Conservation (phyloP, 208 protist genomes). For the Zelonia costaricensis region DNA sequence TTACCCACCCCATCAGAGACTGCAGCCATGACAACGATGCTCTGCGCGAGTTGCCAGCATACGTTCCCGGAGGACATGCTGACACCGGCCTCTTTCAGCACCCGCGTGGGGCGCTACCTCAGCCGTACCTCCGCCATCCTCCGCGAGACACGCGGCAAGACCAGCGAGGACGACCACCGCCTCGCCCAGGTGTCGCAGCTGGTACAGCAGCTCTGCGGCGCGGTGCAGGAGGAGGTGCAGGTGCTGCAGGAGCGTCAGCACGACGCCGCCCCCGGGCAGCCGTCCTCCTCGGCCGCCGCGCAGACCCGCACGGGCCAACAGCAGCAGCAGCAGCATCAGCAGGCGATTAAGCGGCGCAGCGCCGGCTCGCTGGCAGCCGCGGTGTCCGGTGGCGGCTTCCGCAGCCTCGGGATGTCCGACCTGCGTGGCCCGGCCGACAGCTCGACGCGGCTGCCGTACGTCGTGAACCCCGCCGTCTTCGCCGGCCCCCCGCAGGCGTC, state of each 20-base stretch:
- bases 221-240: constrained; percentile 72
- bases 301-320: not conserved
- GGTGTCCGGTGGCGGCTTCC: not conserved
- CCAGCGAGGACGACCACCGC: constrained; percentile 47
- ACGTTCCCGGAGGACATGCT: constrained; percentile 62
- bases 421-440: constrained; percentile 11
- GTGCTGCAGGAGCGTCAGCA: constrained; percentile 32
- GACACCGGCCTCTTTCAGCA: constrained; percentile 62
- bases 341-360: not conserved
- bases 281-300: constrained; percentile 2
- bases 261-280: not conserved
- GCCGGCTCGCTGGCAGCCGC: not conserved
- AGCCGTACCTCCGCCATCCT: constrained; percentile 45
- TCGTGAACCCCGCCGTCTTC: not conserved
- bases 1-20: not conserved
- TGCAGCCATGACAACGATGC: constrained; percentile 44
- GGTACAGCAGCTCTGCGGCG: constrained; percentile 67
- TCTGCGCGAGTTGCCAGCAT: constrained; percentile 83
- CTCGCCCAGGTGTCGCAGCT: constrained; percentile 39
- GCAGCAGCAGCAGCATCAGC: not conserved
- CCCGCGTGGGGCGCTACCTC: constrained; percentile 62
- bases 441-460: not conserved
- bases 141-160: constrained; percentile 35
- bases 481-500: not conserved
- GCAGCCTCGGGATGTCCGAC: not conserved